These are phyloP conservation scores for Diaporthe humulicola DNA, from an alignment of 2,329 filamentous ascomycete genomes.

Conservation along the genomic window DNA sequence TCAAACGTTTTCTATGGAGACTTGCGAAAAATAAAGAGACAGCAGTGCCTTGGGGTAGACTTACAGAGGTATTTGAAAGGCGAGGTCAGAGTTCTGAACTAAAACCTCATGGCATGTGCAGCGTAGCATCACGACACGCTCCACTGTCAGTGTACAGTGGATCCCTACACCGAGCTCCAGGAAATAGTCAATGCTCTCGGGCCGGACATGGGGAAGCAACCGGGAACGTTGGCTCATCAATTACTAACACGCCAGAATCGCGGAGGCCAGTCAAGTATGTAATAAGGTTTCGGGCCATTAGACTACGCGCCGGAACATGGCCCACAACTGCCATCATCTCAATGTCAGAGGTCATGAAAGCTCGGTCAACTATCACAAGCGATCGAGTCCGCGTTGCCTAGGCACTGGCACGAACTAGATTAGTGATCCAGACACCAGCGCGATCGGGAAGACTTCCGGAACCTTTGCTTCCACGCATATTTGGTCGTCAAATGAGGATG, in stretches of 20 bases:
- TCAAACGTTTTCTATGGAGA: not conserved
- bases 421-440: not conserved
- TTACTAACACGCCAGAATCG: not conserved
- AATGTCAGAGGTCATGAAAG: not conserved
- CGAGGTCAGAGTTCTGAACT: not conserved
- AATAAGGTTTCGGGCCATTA: not conserved
- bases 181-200: not conserved
- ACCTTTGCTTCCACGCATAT: not conserved
- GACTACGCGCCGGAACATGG: not conserved
- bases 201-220: not conserved
- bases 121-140: not conserved
- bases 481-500: not conserved
- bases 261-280: not conserved
- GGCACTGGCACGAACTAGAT: not conserved
- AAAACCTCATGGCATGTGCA: not conserved
- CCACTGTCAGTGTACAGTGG: not conserved
- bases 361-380: not conserved
- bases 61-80: not conserved
- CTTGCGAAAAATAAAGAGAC: not conserved
- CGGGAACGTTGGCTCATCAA: not conserved
- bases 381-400: not conserved
- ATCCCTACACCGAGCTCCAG: not conserved
- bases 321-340: not conserved
- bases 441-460: constrained; percentile 11
- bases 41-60: too few relatives aligned